phyloP scores from a whole-genome alignment of 108 stramenopile species.

The Cyclotella kingstonii region DNA sequence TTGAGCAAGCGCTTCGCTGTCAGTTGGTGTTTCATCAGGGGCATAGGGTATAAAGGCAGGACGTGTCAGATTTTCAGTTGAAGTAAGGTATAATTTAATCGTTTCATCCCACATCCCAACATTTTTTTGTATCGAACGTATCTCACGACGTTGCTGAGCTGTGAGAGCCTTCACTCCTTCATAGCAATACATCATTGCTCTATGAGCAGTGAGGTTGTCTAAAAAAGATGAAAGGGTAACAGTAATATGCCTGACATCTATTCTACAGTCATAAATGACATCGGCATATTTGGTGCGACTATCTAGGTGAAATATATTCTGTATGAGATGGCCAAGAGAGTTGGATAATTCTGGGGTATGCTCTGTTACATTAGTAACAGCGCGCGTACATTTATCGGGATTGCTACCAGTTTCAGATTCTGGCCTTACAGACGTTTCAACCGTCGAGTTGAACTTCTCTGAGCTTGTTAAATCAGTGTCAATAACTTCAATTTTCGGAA shows the following conservation, averaged over 20 bases:
- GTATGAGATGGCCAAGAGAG: conserved; percentile 12
- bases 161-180: conserved; percentile 2
- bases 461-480: too few relatives aligned
- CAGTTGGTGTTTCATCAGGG: conserved; percentile 1
- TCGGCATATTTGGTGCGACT: conserved; percentile 22
- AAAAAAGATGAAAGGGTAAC: conserved; percentile 32
- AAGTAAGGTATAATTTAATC: conserved; percentile 21
- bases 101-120: conserved; percentile 22
- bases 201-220: conserved; percentile 23
- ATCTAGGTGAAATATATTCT: background rate
- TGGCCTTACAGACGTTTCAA: too few relatives aligned
- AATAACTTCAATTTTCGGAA: too few relatives aligned
- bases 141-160: background rate
- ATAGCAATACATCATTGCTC: conserved; percentile 4
- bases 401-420: too few relatives aligned
- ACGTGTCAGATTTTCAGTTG: conserved; percentile 11
- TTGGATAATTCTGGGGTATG: background rate
- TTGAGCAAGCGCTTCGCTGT: conserved; percentile 21
- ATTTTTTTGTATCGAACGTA: conserved; percentile 5
- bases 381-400: too few relatives aligned
- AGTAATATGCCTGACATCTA: conserved; percentile 22
- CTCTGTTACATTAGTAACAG: too few relatives aligned
- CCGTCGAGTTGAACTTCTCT: too few relatives aligned
- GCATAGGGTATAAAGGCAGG: conserved; percentile 14
- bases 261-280: conserved; percentile 19